phyloP scores from a whole-genome alignment of 306 rosid genomes.

The Hippophae gyantsensis region DNA sequence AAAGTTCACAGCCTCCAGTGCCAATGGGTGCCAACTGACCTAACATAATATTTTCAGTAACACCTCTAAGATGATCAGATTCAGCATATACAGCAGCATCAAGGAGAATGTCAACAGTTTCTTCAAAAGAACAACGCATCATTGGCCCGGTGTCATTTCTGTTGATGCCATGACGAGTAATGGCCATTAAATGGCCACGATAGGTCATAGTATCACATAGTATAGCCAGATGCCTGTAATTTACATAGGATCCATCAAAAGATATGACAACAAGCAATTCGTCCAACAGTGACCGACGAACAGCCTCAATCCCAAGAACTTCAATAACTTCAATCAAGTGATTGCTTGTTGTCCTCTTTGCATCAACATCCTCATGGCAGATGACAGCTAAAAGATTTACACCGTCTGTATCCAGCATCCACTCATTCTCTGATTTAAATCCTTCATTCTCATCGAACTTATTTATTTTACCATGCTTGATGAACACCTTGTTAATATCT shows the following conservation, averaged over 20 bases:
- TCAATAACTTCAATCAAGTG: slow-evolving; percentile 95
- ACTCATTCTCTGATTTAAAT: slow-evolving; percentile 82
- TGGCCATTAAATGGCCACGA: slow-evolving; percentile 98
- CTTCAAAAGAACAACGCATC: slow-evolving; percentile 99
- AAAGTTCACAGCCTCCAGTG: slow-evolving; percentile 78
- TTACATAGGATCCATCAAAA: slow-evolving; percentile 95
- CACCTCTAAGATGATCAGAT: slow-evolving; percentile 81
- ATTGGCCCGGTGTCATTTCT: slow-evolving; percentile 95
- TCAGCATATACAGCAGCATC: slow-evolving; percentile 97
- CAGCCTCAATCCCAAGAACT: slow-evolving; percentile 99
- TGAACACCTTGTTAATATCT: slow-evolving; percentile 88
- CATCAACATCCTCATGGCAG: slow-evolving; percentile 91
- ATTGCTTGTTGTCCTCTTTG: slow-evolving; percentile 83
- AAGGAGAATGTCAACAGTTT: slow-evolving; percentile 93
- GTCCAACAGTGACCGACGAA: slow-evolving; percentile 73
- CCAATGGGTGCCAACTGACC: slow-evolving; percentile 99
- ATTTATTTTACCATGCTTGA: slow-evolving; percentile 70
- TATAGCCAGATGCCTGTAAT: slow-evolving; percentile 89
- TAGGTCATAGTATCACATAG: slow-evolving; percentile 99
- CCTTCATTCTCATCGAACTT: slow-evolving; percentile 78
- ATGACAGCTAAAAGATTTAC: slow-evolving; percentile 91
- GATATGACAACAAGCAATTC: slow-evolving; percentile 94
- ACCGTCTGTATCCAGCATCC: slow-evolving; percentile 99
- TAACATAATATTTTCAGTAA: slow-evolving; percentile 90
- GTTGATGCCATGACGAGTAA: slow-evolving; percentile 95